Conservation (phyloP, 176 grass and related monocot genomes). For the Melocanna baccifera region DNA sequence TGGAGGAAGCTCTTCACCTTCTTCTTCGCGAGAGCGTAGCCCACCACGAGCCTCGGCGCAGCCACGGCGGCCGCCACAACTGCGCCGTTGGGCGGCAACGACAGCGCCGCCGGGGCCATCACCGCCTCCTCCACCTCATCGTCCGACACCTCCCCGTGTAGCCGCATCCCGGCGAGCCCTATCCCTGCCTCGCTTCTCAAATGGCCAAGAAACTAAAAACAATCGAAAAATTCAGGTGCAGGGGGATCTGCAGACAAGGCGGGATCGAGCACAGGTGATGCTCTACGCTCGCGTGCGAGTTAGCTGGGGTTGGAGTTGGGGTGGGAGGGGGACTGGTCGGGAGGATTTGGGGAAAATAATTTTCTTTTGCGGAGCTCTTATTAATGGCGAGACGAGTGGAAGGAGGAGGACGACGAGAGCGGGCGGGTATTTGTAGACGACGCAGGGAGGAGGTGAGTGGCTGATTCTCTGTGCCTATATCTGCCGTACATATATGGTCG, state of each 20-base stretch:
- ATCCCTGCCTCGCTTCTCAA: slow-evolving; percentile 25
- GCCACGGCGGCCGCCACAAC: slow-evolving; percentile 2
- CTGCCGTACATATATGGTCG: background rate
- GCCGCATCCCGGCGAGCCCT: slow-evolving; percentile 44
- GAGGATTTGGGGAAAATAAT: slow-evolving; percentile 12
- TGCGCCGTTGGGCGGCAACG: slow-evolving; percentile 24
- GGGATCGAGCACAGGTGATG: slow-evolving; percentile 10
- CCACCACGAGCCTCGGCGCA: slow-evolving; percentile 61
- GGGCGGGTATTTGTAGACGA: slow-evolving; percentile 57
- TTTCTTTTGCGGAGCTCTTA: background rate
- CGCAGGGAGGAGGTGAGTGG: background rate
- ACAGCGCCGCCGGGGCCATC: slow-evolving; percentile 32
- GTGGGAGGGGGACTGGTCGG: background rate
- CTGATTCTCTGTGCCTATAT: slow-evolving; percentile 6
- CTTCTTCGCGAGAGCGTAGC: slow-evolving; percentile 91
- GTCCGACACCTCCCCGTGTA: slow-evolving; percentile 45
- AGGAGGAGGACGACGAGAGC: slow-evolving; percentile 25
- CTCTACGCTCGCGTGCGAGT: background rate
- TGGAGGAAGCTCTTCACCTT: slow-evolving; percentile 97
- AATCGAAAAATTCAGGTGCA: background rate
- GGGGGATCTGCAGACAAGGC: background rate
- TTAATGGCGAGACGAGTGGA: slow-evolving; percentile 42
- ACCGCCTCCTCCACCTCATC: slow-evolving; percentile 26
- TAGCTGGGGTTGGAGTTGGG: background rate
- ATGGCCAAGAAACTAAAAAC: slow-evolving; percentile 21